Conservation (phyloP, 441 rosid species). For the Erysimum pusillum region DNA sequence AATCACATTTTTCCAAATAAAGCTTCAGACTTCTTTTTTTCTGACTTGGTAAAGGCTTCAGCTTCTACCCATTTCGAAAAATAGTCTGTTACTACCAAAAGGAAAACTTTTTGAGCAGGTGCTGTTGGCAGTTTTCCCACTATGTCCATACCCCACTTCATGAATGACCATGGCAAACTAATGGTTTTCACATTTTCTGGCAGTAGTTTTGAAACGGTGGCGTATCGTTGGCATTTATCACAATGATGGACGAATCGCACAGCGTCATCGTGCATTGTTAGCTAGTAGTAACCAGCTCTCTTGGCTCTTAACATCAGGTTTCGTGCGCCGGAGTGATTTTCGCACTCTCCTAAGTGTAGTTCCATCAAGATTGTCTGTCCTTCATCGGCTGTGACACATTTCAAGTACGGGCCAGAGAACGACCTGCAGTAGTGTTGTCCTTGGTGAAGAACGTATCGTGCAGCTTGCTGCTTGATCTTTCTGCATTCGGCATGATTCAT, state of each 20-base stretch:
- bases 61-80: slow-evolving; percentile 1
- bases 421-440: too few relatives aligned
- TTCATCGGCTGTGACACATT: too few relatives aligned
- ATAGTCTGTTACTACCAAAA: background rate
- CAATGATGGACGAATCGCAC: background rate
- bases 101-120: background rate
- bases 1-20: background rate
- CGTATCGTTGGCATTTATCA: background rate
- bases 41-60: background rate
- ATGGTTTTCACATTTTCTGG: background rate
- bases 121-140: background rate
- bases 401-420: too few relatives aligned
- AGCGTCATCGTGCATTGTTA: background rate
- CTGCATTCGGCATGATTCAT: too few relatives aligned
- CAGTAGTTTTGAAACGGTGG: background rate
- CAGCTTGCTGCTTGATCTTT: too few relatives aligned
- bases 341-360: too few relatives aligned
- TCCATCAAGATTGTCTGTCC: too few relatives aligned
- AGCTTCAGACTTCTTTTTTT: background rate
- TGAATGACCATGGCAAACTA: background rate
- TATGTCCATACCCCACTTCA: slow-evolving; percentile 4
- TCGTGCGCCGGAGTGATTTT: too few relatives aligned
- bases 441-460: too few relatives aligned
- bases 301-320: background rate
- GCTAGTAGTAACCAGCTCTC: background rate